Evolutionary conservation across 176 grass and related monocot species (phyloP).

Genomic region (Poa annua): DNA sequence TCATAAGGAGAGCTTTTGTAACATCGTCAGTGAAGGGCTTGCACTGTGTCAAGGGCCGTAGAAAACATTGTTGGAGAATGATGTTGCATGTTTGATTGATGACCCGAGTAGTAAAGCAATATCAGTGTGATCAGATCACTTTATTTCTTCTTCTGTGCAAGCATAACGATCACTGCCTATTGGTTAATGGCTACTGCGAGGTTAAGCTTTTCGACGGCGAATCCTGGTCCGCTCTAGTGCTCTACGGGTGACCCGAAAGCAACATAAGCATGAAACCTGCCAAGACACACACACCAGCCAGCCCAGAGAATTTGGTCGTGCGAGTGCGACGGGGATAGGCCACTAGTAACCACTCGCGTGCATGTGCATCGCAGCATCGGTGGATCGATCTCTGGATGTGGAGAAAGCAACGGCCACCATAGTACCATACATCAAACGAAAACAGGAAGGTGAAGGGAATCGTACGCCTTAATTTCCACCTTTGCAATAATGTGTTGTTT

Average conservation of each 20-base stretch:
- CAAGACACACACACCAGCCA: background rate
- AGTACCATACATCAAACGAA: background rate
- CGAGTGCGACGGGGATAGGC: conserved; percentile 8
- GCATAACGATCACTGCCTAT: background rate
- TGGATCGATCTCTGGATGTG: background rate
- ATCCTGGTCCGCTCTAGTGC: background rate
- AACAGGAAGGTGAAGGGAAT: background rate
- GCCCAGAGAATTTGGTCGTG: background rate
- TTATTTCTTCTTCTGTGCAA: background rate
- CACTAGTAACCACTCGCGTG: conserved; percentile 6
- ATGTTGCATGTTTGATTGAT: background rate
- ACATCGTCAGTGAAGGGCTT: background rate
- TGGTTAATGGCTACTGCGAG: background rate
- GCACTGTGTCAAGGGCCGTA: conserved; percentile 9
- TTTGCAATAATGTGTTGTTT: background rate
- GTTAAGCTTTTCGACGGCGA: background rate
- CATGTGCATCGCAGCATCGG: conserved; percentile 3
- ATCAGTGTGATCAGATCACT: background rate
- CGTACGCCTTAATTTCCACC: background rate
- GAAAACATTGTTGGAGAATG: conserved; percentile 20
- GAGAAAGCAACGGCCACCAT: conserved; percentile 28
- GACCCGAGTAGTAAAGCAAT: background rate
- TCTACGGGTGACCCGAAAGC: background rate
- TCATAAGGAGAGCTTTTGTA: background rate
- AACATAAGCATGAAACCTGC: background rate